Percentiles rank a stretch among this genome's conserved stretches.
phyloP scores from a whole-genome alignment of 257 asterid species.

The Nicotiana tabacum region DNA sequence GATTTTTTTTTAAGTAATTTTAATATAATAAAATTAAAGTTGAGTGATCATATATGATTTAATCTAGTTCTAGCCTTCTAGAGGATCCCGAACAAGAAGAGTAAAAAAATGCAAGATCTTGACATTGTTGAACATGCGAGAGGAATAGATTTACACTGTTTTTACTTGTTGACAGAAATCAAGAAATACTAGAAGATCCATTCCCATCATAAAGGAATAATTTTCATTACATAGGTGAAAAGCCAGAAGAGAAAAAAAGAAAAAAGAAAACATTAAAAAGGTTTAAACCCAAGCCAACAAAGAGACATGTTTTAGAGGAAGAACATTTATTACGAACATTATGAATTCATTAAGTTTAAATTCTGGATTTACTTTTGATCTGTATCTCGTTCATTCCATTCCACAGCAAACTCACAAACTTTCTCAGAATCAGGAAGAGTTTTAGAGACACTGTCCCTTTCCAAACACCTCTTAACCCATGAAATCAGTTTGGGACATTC shows the following conservation, averaged over 20 bases:
- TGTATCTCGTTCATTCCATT: background rate
- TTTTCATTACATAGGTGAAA: background rate
- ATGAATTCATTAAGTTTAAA: too few species aligned
- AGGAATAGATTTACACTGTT: background rate
- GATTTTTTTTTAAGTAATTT: too few species aligned
- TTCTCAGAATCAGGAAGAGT: slow-evolving; percentile 1
- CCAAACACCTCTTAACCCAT: slow-evolving; percentile 18
- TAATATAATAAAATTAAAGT: too few species aligned
- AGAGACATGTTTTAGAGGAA: background rate
- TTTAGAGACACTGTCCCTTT: slow-evolving; percentile 14
- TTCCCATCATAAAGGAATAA: background rate
- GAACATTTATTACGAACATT: too few species aligned
- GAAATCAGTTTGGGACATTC: slow-evolving; percentile 17
- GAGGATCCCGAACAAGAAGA: too few species aligned
- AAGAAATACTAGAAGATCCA: background rate
- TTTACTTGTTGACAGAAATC: background rate
- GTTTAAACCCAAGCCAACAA: background rate
- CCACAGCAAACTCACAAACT: slow-evolving; percentile 5
- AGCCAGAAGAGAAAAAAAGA: background rate
- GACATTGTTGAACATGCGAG: background rate
- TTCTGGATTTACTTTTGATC: too few species aligned
- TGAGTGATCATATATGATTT: too few species aligned
- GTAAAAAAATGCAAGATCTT: background rate
- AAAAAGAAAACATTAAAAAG: background rate
- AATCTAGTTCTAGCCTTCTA: too few species aligned